A percentile compares a stretch with the other conserved stretches of the same genome.
phyloP scores from a whole-genome alignment of 1,139 yeast genomes.

The Komagataea norvegica region DNA sequence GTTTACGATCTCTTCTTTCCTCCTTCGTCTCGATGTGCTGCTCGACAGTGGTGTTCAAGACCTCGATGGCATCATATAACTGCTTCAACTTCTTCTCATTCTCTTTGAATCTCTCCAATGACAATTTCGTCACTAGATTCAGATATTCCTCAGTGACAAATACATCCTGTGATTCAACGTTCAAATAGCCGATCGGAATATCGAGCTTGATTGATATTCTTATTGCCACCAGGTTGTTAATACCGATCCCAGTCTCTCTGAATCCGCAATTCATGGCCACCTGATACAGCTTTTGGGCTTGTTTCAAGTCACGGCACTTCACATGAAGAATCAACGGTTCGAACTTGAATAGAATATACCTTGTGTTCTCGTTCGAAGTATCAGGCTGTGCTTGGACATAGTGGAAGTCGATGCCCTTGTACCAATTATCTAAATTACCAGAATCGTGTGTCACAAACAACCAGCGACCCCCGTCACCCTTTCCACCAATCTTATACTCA shows the following conservation, averaged over 20 bases:
- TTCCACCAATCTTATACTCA: constrained; percentile 59
- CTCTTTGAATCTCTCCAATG: constrained; percentile 58
- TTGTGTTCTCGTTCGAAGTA: constrained; percentile 24
- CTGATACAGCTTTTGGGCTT: constrained; percentile 60
- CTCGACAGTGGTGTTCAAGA: constrained; percentile 27
- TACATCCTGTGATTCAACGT: constrained; percentile 28
- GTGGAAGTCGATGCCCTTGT: constrained; percentile 26
- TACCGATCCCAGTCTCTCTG: constrained; percentile 82
- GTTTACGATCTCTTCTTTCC: constrained; percentile 55
- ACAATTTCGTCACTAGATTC: constrained; percentile 42
- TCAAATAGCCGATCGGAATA: constrained; percentile 58
- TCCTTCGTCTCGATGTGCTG: constrained; percentile 42
- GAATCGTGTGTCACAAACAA: constrained; percentile 73
- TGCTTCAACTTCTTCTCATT: constrained; percentile 52
- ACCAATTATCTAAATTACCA: constrained; percentile 48
- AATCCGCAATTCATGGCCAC: constrained; percentile 82
- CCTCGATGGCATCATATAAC: constrained; percentile 35
- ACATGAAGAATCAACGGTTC: constrained; percentile 85
- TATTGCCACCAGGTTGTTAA: constrained; percentile 73
- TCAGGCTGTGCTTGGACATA: constrained; percentile 6
- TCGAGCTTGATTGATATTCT: constrained; percentile 68
- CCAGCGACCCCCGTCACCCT: constrained; percentile 87
- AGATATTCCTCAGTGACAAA: constrained; percentile 50
- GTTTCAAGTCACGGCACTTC: constrained; percentile 57
- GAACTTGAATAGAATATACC: constrained; percentile 68